Base-by-base conservation (phyloP, 768 basidiomycete species). In the Epithele typhae region DNA sequence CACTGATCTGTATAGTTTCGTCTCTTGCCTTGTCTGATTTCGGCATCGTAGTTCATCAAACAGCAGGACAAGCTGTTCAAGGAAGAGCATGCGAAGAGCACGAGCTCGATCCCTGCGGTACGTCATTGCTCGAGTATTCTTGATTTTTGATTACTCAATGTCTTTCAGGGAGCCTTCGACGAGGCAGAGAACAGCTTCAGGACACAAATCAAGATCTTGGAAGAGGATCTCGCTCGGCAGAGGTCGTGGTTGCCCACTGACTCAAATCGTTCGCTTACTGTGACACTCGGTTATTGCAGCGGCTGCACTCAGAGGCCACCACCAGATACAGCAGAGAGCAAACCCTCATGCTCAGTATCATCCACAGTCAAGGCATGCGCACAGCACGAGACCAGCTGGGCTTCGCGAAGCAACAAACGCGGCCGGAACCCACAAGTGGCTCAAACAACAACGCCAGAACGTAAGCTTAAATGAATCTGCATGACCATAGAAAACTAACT, bases 61-160 rank as follows among this genome's bases (percentile, higher is more conserved):
- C 76, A 82, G 25, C 93, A 95, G 64, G 92, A 96, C 67, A 87
- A 87, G 53, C 72, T 92, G 23, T 86, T 93, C 68, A 87, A 86
- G 55, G 87, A 91, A 59, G 84, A 85, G 58, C 82, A 84, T 40
- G 79, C 82, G 4, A 77, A 80, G 41, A 75, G 74, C 55, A 70
- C 68, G 24, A 71, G 69, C 18, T 57, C 66, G 45, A 64, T 65
- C 38, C 59, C 70, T 25, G 64, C 76, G 33, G 83, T 83, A 53
- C 52, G 73, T 63, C 25, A 38, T 25, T 36, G 35, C 33, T 39
- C 51, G 3, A 17, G 19, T 5, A 10, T 14, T 19, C 7, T 17
- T 22, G 14, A 33, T 30, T 3, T 4, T 10, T 8, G 7, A 3
- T 12, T n/a, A 14, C 3, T 21, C 4, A 3, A n/a, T 8, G 2